These are phyloP conservation scores for Lepidium aucheri DNA, from an alignment of 345 rosid species.

Conservation along the genomic window DNA sequence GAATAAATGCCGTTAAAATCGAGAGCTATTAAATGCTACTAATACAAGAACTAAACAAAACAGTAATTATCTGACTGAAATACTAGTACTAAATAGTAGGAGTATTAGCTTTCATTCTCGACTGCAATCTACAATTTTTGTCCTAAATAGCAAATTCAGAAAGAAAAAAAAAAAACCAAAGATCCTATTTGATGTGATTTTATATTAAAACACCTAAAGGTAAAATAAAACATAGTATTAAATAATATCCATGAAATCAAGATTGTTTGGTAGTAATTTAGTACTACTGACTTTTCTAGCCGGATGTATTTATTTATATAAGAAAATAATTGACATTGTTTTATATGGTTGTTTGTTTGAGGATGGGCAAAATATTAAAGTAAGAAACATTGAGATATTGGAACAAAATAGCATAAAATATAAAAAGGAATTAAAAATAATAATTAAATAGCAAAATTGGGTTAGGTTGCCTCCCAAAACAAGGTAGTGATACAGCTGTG, in stretches of 20 bases:
- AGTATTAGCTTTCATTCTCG: not conserved
- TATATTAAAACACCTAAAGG: not conserved
- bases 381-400: slow-evolving; percentile 1
- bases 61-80: not conserved
- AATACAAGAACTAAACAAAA: too few relatives aligned
- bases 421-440: not conserved
- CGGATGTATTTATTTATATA: not conserved
- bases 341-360: not conserved
- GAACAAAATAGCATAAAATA: not conserved
- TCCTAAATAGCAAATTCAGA: too few relatives aligned
- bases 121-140: not conserved
- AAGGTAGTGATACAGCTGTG: slow-evolving; percentile 55
- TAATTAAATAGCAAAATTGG: slow-evolving; percentile 6
- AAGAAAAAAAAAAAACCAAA: not conserved
- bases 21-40: not conserved
- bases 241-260: not conserved
- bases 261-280: not conserved
- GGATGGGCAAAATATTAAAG: slow-evolving; percentile 18
- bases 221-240: not conserved
- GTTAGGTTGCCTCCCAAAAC: slow-evolving; percentile 82
- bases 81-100: too few relatives aligned
- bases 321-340: not conserved
- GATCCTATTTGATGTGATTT: not conserved
- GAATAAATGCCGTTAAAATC: slow-evolving; percentile 4
- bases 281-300: not conserved